Percentiles rank a stretch among this genome's conserved stretches.
phyloP scores from a whole-genome alignment of 148 eudicot species.

The Drosera capensis region DNA sequence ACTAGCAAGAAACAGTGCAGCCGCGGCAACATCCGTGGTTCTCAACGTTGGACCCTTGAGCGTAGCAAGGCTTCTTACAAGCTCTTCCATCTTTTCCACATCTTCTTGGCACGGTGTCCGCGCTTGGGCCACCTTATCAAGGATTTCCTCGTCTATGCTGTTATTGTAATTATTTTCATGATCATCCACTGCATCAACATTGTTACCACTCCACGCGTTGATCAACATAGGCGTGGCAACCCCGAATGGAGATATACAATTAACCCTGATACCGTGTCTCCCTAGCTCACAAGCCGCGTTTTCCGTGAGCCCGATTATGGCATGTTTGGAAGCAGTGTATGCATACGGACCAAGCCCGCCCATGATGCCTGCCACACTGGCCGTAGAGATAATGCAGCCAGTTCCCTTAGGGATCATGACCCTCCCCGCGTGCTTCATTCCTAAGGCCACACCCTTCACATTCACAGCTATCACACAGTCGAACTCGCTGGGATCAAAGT shows the following conservation, averaged over 20 bases:
- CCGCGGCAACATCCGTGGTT: conserved; percentile 25
- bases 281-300: conserved; percentile 67
- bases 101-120: background rate
- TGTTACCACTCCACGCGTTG: conserved; percentile 15
- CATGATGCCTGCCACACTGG: conserved; percentile 64
- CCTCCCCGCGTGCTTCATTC: conserved; percentile 24
- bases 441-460: conserved; percentile 23
- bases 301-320: conserved; percentile 42
- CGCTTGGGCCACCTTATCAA: too few relatives aligned
- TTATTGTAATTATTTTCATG: too few relatives aligned
- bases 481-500: conserved; percentile 16
- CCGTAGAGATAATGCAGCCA: conserved; percentile 59
- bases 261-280: conserved; percentile 57
- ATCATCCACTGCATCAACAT: conserved; percentile 2
- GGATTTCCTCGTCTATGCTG: background rate
- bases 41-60: conserved; percentile 18
- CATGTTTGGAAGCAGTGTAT: conserved; percentile 70
- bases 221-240: conserved; percentile 37
- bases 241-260: conserved; percentile 72
- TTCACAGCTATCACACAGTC: conserved; percentile 17
- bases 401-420: conserved; percentile 19
- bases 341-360: conserved; percentile 67
- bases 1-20: conserved; percentile 27
- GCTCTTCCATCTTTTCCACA: conserved; percentile 17
- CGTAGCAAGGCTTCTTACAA: conserved; percentile 15